Conservation (phyloP, 352 stramenopile species). For the Globisporangium spiculum region DNA sequence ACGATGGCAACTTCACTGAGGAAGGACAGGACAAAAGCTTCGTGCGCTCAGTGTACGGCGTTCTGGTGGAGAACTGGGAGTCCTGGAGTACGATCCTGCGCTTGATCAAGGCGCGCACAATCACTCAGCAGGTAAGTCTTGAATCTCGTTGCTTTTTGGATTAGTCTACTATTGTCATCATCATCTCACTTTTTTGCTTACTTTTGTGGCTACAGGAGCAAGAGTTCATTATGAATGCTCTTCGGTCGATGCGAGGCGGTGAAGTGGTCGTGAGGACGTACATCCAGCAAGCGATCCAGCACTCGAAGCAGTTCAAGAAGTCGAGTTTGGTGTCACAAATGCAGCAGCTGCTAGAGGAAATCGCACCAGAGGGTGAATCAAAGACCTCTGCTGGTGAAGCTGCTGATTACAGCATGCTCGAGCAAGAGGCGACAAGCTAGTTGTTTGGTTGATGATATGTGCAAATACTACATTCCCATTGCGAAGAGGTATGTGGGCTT, state of each 20-base stretch:
- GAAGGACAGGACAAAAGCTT: slow-evolving; percentile 57
- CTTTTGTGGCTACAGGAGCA: slow-evolving; percentile 44
- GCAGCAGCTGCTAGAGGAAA: slow-evolving; percentile 35
- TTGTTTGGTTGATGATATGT: slow-evolving; percentile 1
- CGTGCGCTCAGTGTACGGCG: slow-evolving; percentile 61
- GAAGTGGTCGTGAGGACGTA: slow-evolving; percentile 62
- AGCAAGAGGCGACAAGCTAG: slow-evolving; percentile 6
- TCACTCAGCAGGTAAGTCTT: slow-evolving; percentile 56
- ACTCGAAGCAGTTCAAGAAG: slow-evolving; percentile 75
- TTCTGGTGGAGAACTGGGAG: slow-evolving; percentile 84
- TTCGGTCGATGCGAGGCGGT: slow-evolving; percentile 72
- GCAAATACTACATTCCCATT: slow-evolving; percentile 3
- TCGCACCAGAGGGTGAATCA: slow-evolving; percentile 51
- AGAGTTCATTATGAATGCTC: slow-evolving; percentile 71
- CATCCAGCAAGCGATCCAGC: slow-evolving; percentile 59
- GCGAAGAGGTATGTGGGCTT: not conserved
- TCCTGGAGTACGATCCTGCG: slow-evolving; percentile 80
- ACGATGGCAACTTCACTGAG: slow-evolving; percentile 55
- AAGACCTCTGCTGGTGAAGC: slow-evolving; percentile 18
- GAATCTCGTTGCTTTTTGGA: not conserved
- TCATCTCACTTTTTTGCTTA: slow-evolving; percentile 6
- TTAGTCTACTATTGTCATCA: not conserved
- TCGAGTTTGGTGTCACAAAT: slow-evolving; percentile 46
- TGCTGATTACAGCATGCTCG: slow-evolving; percentile 2
- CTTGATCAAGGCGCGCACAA: slow-evolving; percentile 70